Percentiles rank a stretch among this genome's conserved stretches.
These are phyloP conservation scores for Fusarium sacchari DNA, from an alignment of 2,329 filamentous ascomycete genomes.

Conservation along the genomic window DNA sequence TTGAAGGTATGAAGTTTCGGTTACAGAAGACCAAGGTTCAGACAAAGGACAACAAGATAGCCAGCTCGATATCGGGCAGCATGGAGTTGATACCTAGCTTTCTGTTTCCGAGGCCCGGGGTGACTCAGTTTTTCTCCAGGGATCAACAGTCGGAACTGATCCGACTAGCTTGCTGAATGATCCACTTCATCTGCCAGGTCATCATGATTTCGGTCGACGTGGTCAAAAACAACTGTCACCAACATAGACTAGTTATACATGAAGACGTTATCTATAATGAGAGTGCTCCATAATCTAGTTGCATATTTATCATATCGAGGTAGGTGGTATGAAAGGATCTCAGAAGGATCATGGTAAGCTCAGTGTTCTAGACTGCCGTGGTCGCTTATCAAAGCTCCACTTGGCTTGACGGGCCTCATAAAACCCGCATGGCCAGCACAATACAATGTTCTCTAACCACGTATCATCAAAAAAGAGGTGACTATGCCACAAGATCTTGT, in stretches of 20 bases:
- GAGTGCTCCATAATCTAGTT: no score
- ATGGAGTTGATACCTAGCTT: neutral
- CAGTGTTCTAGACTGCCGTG: neutral
- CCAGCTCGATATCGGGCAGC: neutral
- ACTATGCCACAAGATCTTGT: neutral
- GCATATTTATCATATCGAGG: neutral
- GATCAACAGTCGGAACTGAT: neutral
- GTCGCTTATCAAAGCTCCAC: neutral
- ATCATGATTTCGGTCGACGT: neutral
- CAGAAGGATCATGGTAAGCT: neutral
- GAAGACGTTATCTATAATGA: accelerated
- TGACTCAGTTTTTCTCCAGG: neutral
- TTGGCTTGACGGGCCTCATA: neutral
- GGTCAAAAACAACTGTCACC: neutral
- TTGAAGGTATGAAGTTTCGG: no score
- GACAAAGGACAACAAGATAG: accelerated
- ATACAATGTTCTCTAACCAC: neutral
- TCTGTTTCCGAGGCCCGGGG: neutral
- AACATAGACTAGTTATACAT: neutral
- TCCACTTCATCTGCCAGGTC: neutral
- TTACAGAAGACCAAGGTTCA: no score
- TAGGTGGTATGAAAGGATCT: neutral
- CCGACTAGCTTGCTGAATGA: neutral
- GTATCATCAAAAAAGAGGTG: neutral
- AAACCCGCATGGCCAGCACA: neutral